Percentiles rank a stretch among this genome's conserved stretches.
phyloP scores from a whole-genome alignment of 805 yeast genomes.

The Candida broadrunensis region DNA sequence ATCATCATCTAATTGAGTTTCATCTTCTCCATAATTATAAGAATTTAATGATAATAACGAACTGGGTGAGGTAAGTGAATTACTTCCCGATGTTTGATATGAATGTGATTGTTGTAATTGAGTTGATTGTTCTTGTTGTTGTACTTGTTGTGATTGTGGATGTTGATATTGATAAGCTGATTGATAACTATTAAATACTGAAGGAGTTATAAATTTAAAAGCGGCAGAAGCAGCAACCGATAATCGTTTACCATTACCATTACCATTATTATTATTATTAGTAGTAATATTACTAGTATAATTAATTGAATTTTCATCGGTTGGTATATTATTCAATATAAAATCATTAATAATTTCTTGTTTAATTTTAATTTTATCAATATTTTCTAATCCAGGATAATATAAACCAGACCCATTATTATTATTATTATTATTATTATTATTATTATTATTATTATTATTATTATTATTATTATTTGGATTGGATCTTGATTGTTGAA shows the following conservation, averaged over 20 bases:
- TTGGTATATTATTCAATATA: conserved; percentile 34
- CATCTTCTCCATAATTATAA: conserved; percentile 17
- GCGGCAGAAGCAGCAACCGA: background rate
- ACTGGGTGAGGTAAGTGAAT: conserved; percentile 31
- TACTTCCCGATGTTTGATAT: conserved; percentile 1
- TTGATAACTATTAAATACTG: conserved; percentile 7
- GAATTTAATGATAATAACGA: conserved; percentile 33
- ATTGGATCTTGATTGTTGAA: conserved; percentile 7
- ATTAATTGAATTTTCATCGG: conserved; percentile 4
- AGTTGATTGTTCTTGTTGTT: background rate
- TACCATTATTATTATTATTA: background rate
- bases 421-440: no score
- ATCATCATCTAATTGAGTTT: background rate
- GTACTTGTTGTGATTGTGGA: background rate
- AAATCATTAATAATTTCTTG: conserved; percentile 41
- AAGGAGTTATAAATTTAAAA: conserved; percentile 10
- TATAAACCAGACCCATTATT: background rate
- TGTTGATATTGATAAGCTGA: background rate
- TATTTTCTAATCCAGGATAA: background rate
- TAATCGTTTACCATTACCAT: background rate
- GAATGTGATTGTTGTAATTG: conserved; percentile 3
- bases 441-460: no score
- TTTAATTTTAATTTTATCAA: conserved; percentile 25
- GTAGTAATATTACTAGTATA: background rate
- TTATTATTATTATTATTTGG: background rate